These are phyloP conservation scores for Cytauxzoon felis DNA, from an alignment of 169 alveolate species.

Conservation along the genomic window DNA sequence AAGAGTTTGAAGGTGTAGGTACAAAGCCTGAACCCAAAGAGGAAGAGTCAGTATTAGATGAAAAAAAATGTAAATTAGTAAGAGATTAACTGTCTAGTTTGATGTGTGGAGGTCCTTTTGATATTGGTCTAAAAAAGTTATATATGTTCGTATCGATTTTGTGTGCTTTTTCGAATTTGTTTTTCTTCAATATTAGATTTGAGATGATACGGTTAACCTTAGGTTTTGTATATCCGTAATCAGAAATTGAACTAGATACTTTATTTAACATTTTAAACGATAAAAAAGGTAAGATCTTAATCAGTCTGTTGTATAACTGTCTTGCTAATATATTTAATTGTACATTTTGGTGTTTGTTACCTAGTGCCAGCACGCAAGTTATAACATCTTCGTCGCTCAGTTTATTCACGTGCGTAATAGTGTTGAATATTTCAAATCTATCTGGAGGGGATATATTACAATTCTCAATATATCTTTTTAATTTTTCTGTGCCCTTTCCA, in stretches of 20 bases:
- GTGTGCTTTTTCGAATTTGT: neutral
- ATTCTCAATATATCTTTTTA: neutral
- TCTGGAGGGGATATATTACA: neutral
- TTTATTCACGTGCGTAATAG: neutral
- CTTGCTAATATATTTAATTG: neutral
- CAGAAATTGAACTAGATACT: neutral
- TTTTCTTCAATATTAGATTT: neutral
- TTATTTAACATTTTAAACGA: neutral
- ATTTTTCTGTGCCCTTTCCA: neutral
- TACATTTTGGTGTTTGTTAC: neutral
- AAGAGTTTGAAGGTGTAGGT: slow-evolving; percentile 19
- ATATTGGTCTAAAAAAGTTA: slow-evolving; percentile 17
- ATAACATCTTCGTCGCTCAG: slow-evolving; percentile 4
- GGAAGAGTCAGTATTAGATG: neutral
- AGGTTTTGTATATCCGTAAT: slow-evolving; percentile 22
- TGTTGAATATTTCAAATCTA: slow-evolving; percentile 10
- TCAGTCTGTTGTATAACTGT: neutral
- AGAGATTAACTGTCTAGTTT: neutral
- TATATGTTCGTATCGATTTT: neutral
- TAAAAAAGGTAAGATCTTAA: slow-evolving; percentile 5
- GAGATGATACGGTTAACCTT: slow-evolving; percentile 13
- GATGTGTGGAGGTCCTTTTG: slow-evolving; percentile 23
- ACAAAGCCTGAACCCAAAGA: no score
- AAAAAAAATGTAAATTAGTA: neutral
- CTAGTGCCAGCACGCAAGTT: neutral